Base-by-base conservation (phyloP, 495 filamentous ascomycete species). In the Diplogelasinospora grovesii region DNA sequence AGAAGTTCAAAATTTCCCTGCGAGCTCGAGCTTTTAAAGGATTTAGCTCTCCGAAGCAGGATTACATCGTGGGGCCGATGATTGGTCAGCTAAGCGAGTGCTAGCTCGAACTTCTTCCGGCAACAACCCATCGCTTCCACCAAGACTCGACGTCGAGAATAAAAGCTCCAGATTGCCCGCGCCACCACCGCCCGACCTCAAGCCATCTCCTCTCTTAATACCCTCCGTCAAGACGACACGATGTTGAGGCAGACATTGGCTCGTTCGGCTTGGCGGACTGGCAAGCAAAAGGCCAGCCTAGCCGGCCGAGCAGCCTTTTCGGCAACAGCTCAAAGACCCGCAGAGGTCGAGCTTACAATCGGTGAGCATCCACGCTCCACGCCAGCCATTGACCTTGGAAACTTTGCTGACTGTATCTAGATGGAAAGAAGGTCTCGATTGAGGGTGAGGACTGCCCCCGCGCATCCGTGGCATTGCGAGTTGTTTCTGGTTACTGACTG, bases 311-410 rank as follows among this genome's bases (percentile, higher is more conserved):
- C n/a, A n/a, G 65, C 79, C 54, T 92, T 95, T 75, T 75, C 79
- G 59, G 79, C 82, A 48, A 84, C 84, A 50, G 49, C 75, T 38
- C 73, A 66, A 63, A 78, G 85, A 58, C 71, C 71, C 49, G 88
- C 89, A 42, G 88, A 95, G 74, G 89, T 95, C 54, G 85, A 94
- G 78, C 81, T 95, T 56, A 95, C 89, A 50, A 80, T 95, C 71
- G 88, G 87, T 92, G 69, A 54, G 83, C 60, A 39, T 34, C 40
- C 39, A 21, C 37, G 29, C 21, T 25, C 27, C 26, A 35, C 28
- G 22, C 22, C 29, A 34, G n/a, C 26, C 48, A 56, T 53, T 54
- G 42, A 27, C 11, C 13, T 21, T 10, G 28, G 33, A 27, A 10
- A 14, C 39, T 38, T 37, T 52, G 48, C 55, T 70, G 46, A 67